Conservation (phyloP, 306 rosid species). For the Cucumis melo region DNA sequence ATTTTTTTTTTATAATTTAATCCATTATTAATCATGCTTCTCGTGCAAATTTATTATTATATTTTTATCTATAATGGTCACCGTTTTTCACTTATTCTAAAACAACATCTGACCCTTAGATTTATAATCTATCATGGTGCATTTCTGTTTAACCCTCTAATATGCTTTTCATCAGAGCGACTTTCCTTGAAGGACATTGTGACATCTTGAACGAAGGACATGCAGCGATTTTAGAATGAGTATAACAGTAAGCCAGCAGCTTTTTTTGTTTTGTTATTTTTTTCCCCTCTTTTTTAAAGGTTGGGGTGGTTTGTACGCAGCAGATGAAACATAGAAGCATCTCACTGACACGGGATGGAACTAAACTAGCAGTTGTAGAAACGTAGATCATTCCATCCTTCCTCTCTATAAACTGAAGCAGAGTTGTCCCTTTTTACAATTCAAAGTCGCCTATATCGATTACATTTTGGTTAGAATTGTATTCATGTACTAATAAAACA, state of each 20-base stretch:
- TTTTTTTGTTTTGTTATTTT: background rate
- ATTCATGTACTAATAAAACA: background rate
- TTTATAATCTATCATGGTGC: background rate
- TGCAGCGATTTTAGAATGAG: background rate
- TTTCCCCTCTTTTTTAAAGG: background rate
- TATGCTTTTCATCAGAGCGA: slow-evolving; percentile 44
- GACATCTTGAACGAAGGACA: background rate
- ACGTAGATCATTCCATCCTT: background rate
- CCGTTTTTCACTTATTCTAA: background rate
- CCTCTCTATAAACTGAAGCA: background rate
- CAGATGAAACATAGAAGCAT: background rate
- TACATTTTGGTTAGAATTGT: background rate
- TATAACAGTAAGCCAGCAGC: background rate
- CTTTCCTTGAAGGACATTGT: slow-evolving; percentile 34
- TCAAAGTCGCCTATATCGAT: background rate
- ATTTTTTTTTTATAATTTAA: too few species aligned
- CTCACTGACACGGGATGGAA: background rate
- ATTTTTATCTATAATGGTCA: background rate
- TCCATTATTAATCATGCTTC: background rate
- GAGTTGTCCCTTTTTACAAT: background rate
- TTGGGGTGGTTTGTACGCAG: background rate
- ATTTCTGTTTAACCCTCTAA: slow-evolving; percentile 3
- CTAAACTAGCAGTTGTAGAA: background rate
- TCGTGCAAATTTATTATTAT: background rate
- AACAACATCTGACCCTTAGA: background rate